Conservation (phyloP, 23 red algal genomes). For the Pyropia yezoensis region DNA sequence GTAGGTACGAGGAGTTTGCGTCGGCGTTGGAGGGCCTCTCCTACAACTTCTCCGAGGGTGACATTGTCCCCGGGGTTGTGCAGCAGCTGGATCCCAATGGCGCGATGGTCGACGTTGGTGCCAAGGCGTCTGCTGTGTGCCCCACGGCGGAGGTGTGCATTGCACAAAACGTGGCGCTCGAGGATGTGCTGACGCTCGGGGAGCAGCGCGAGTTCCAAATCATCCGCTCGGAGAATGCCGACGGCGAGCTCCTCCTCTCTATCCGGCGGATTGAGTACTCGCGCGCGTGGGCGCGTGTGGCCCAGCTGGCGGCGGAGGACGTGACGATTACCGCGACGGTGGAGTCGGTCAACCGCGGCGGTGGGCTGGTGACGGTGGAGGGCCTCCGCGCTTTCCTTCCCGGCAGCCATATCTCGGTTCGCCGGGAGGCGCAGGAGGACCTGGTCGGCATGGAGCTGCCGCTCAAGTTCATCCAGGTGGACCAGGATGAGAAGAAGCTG, state of each 20-base stretch:
- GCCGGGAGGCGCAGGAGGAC: slow-evolving; percentile 43
- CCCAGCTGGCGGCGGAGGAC: slow-evolving; percentile 75
- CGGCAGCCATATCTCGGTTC: slow-evolving; percentile 56
- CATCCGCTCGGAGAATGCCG: slow-evolving; percentile 61
- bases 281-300: slow-evolving; percentile 69
- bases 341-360: slow-evolving; percentile 76
- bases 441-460: slow-evolving; percentile 69
- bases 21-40: slow-evolving; percentile 47
- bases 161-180: slow-evolving; percentile 29
- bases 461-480: slow-evolving; percentile 88
- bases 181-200: slow-evolving; percentile 54
- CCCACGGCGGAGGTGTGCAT: slow-evolving; percentile 69
- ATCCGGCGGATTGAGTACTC: slow-evolving; percentile 79
- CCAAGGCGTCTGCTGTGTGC: slow-evolving; percentile 84
- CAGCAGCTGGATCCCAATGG: slow-evolving; percentile 72
- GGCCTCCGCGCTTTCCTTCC: slow-evolving; percentile 92
- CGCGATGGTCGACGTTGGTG: slow-evolving; percentile 94
- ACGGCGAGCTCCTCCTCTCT: slow-evolving; percentile 89
- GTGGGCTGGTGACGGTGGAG: slow-evolving; percentile 64
- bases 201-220: slow-evolving; percentile 91
- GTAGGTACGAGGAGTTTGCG: slow-evolving; percentile 81
- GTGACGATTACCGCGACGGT: slow-evolving; percentile 60
- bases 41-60: slow-evolving; percentile 61
- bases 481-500: slow-evolving; percentile 62
- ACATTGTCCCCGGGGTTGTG: slow-evolving; percentile 57